Evolutionary conservation across 192 early-diverging fungal genomes (phyloP).

Genomic region (Obelidium mucronatum): DNA sequence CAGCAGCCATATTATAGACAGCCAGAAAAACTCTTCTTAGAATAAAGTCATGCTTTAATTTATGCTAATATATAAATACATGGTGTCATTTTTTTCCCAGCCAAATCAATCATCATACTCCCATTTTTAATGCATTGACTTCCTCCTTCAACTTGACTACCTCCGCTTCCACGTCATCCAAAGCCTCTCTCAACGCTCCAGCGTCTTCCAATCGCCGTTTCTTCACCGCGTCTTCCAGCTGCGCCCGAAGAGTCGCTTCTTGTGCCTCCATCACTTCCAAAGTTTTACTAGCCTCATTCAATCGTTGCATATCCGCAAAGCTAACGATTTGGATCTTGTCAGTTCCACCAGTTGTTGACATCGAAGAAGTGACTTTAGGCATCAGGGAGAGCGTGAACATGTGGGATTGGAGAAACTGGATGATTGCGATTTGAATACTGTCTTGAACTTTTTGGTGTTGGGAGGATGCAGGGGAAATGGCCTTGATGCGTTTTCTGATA

Average conservation of each 20-base stretch:
- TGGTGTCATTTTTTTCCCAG: not conserved
- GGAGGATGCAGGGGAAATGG: conserved; percentile 30
- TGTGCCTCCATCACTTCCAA: conserved; percentile 49
- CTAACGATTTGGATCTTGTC: not conserved
- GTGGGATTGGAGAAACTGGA: conserved; percentile 56
- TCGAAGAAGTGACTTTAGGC: conserved; percentile 45
- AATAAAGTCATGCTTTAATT: not conserved
- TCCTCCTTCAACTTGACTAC: conserved; percentile 33
- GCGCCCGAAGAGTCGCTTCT: conserved; percentile 33
- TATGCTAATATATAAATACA: not conserved
- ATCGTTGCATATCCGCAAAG: conserved; percentile 10
- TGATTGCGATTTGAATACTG: conserved; percentile 43
- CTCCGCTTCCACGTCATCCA: conserved; percentile 52
- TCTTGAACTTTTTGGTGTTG: conserved; percentile 43
- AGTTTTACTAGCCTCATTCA: conserved; percentile 23
- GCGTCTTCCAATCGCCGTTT: conserved; percentile 53
- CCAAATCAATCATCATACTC: not conserved
- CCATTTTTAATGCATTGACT: not conserved
- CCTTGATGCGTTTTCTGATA: conserved; percentile 54
- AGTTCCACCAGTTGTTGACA: too few relatives aligned
- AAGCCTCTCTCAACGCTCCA: conserved; percentile 36
- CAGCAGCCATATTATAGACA: conserved; percentile 27
- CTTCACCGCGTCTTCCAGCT: conserved; percentile 46
- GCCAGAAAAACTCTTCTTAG: too few relatives aligned
- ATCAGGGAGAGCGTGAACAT: conserved; percentile 64